Evolutionary conservation across 1,284 basidiomycete species (phyloP), one percentile per base, ranked within the genome.

Genomic region (Apiotrichum akiyoshidainum): DNA sequence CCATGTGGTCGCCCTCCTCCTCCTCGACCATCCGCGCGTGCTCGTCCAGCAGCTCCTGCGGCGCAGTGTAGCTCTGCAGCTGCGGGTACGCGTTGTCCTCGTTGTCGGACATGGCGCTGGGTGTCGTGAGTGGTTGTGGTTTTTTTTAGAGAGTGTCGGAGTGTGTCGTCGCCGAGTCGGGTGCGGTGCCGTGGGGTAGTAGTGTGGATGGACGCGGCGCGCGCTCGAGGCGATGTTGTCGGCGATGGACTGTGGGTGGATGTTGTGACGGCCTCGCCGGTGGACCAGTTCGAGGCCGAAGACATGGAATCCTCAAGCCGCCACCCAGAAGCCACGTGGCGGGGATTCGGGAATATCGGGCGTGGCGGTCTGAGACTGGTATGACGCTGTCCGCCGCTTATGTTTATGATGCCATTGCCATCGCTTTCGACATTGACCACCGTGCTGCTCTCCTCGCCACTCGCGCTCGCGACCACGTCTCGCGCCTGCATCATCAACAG

Each of bases 31-130:
- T 84, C 63, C 92, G 86, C 48, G 88, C 90, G 69, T 97, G 97
- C 79, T 99, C 96, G 78, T 93, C 85, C 37, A 98, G 83, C 52
- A 99, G 83, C 63, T 99, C 94, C 80, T 92, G 94, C 10, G 95
- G 92, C 45, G 85, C 93, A 54, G 93, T 92, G 78, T 88, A 92
- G 51, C 88, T 89, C 82, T 90, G 88, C 66, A 92, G 84, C 62
- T 90, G 82, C 59, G 79, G 78, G 55, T 73, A 71, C 17, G 56
- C 53, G 39, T 52, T 37, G 33, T 51, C 31, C 46, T 63, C 61
- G 19, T 57, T 52, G 54, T 63, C 61, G 51, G 61, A 58, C 61
- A 63, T 63, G 54, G 48, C 11, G 49, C 14, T 9, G n/a, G 14
- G 44, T 19, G 52, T 26, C 19, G 10, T 22, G 52, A 46, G 19